Evolutionary conservation across 2,329 filamentous ascomycete genomes (phyloP), one percentile per base, ranked within the genome.

Genomic region (Apiospora malaysiana): DNA sequence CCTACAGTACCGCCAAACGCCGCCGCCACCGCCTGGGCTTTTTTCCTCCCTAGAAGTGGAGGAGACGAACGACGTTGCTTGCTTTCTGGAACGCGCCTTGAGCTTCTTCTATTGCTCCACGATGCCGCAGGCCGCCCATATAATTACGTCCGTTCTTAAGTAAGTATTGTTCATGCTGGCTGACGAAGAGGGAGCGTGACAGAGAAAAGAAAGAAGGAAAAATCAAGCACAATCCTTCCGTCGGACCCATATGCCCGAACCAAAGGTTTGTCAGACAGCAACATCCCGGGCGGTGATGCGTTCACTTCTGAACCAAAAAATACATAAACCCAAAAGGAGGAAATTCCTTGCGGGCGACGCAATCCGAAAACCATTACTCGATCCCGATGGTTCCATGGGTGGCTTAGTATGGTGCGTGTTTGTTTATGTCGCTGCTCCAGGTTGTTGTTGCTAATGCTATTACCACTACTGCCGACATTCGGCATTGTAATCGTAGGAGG

Each of bases 31-130:
- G 32, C 32, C 42, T 59, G 51, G 51, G 51, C 51, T 59, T 27
- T 25, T 14, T 18, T 23, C 8, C 16, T 23, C 8, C 16, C 18
- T 46, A 8, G 47, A 32, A 32, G 23, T 27, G 9, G 51, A 37
- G 27, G 56, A 45, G 42, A 16, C 42, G 42, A 16, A 63, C 56
- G 56, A 40, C 56, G 32, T 63, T 63, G 56, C 21, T 40, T 45
- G 42, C 42, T 59, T 59, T 59, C 51, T 59, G 51, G 51, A 59
- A 59, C 51, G 51, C n/a, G 51, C 51, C 51, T 27, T 59, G 21
- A 32, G 21, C 51, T 37, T 59, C 51, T 32, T 59, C 27, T 37
- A 16, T 32, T 40, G 32, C 56, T 32, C 56, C 27, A 32, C 56
- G 32, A 27, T 32, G 37, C 56, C 27, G 37, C 56, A 40, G 9